Conservation (phyloP, 2,329 filamentous ascomycete species). For the Fusarium xylarioides region DNA sequence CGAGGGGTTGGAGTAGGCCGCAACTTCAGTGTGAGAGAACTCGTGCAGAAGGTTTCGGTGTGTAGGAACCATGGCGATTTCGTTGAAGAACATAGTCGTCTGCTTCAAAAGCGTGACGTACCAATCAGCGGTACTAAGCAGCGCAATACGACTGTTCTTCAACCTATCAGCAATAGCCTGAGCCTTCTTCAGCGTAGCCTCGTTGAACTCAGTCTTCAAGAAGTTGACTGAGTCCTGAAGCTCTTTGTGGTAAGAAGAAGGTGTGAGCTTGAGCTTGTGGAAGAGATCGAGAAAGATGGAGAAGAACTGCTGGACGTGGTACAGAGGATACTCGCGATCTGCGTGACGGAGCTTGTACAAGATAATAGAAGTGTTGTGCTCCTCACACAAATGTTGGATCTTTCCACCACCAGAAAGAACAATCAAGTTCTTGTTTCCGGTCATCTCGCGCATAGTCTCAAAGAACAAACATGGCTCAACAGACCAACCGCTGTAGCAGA, state of each 20-base stretch:
- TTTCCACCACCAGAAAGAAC: background rate
- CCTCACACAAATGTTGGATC: background rate
- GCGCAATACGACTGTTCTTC: background rate
- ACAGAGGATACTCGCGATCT: background rate
- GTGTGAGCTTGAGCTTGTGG: background rate
- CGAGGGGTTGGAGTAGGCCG: background rate
- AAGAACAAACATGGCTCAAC: background rate
- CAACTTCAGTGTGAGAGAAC: background rate
- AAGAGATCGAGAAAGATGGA: background rate
- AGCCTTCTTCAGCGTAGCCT: background rate
- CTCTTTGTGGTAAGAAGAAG: background rate
- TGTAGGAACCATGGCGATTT: background rate
- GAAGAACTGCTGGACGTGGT: background rate
- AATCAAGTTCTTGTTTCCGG: background rate
- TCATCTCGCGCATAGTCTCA: background rate
- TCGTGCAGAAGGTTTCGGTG: background rate
- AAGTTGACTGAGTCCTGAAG: background rate
- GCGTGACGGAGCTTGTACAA: background rate
- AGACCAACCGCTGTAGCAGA: background rate
- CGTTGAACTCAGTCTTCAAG: background rate
- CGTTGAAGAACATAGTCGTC: background rate
- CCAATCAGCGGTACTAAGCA: background rate
- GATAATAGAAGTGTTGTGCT: background rate
- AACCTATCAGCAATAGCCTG: background rate
- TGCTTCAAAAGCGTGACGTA: background rate